A percentile compares a stretch with the other conserved stretches of the same genome.
phyloP scores from a whole-genome alignment of 2,329 filamentous ascomycete species.

The Cordyceps pruinosa region DNA sequence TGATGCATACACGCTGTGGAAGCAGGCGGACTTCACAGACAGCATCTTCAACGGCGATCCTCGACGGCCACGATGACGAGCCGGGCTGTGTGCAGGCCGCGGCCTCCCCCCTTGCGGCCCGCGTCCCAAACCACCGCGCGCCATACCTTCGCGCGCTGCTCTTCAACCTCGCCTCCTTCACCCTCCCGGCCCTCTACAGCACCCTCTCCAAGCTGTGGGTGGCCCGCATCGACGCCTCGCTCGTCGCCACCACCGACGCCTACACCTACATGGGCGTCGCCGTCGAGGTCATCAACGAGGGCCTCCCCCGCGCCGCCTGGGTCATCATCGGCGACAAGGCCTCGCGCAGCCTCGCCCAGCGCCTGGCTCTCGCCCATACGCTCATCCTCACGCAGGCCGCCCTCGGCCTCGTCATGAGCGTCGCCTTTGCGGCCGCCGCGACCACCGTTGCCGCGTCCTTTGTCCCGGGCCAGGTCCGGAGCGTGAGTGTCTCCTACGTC shows the following conservation, averaged over 20 bases:
- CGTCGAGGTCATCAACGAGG: constrained; percentile 65
- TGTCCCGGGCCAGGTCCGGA: constrained; percentile 52
- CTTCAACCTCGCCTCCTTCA: constrained; percentile 57
- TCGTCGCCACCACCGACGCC: constrained; percentile 32
- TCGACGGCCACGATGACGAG: background rate
- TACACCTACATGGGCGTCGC: constrained; percentile 65
- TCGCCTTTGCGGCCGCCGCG: constrained; percentile 50
- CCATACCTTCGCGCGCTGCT: constrained; percentile 41
- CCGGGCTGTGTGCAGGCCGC: background rate
- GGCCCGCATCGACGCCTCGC: constrained; percentile 53
- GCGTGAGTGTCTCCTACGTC: constrained; percentile 55
- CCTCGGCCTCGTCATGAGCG: constrained; percentile 52
- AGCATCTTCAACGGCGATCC: background rate
- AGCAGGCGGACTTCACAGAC: background rate
- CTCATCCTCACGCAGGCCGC: constrained; percentile 53
- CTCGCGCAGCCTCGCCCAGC: constrained; percentile 41
- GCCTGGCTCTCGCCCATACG: constrained; percentile 56
- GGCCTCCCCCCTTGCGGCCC: too few species aligned
- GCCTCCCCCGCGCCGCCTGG: constrained; percentile 61
- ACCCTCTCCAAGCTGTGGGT: constrained; percentile 68
- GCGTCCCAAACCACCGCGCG: constrained; percentile 15
- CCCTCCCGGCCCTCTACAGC: constrained; percentile 58
- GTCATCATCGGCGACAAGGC: constrained; percentile 60
- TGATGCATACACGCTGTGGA: background rate
- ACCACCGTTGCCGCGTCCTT: constrained; percentile 51